These are phyloP conservation scores for Phlebiopsis flavidoalba DNA, from an alignment of 768 basidiomycete genomes.

Conservation along the genomic window DNA sequence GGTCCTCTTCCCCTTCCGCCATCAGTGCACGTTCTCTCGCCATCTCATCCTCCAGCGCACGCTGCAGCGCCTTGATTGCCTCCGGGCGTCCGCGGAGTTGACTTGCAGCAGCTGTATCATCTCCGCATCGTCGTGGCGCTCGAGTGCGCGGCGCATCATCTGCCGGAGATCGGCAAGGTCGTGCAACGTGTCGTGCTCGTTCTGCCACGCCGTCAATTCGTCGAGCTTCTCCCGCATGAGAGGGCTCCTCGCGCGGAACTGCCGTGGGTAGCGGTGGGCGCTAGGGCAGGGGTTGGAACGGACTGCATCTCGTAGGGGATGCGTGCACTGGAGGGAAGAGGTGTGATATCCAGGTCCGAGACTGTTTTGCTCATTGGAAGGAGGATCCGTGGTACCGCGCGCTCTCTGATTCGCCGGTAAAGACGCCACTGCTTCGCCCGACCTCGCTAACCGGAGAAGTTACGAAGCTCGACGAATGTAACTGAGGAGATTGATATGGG, in stretches of 20 bases:
- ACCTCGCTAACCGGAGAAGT: background rate
- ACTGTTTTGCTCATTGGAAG: background rate
- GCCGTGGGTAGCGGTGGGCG: background rate
- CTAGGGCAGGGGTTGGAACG: background rate
- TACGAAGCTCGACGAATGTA: background rate
- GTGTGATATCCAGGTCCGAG: background rate
- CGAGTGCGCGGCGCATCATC: conserved; percentile 54
- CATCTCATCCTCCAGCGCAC: conserved; percentile 50
- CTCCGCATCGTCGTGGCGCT: conserved; percentile 54
- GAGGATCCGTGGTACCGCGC: background rate
- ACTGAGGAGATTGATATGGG: background rate
- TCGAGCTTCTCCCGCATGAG: conserved; percentile 15
- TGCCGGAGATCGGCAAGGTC: conserved; percentile 54
- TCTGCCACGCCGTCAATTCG: conserved; percentile 31
- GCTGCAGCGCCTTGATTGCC: conserved; percentile 74
- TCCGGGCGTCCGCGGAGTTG: conserved; percentile 68
- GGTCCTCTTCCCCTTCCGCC: conserved; percentile 9
- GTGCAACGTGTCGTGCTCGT: conserved; percentile 39
- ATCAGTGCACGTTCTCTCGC: conserved; percentile 20
- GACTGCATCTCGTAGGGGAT: background rate
- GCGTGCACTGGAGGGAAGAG: background rate
- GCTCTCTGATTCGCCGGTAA: background rate
- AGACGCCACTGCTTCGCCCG: background rate
- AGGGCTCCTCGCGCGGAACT: background rate
- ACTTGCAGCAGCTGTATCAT: conserved; percentile 62